A percentile compares a stretch with the other conserved stretches of the same genome.
Conservation (phyloP, 768 basidiomycete genomes). For the Vararia minispora region DNA sequence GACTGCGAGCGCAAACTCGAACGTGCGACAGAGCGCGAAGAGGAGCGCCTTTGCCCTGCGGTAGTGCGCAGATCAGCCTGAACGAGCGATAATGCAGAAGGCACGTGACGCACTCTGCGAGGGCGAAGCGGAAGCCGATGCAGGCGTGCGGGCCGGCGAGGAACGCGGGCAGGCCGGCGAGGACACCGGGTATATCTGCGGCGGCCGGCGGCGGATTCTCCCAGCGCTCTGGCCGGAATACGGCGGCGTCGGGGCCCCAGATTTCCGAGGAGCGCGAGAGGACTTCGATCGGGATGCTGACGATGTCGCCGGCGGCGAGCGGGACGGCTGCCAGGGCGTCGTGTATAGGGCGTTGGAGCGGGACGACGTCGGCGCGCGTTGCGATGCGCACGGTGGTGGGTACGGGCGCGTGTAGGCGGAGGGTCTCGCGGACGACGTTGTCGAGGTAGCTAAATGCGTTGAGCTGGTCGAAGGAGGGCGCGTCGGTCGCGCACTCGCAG, state of each 20-base stretch:
- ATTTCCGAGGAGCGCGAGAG: constrained; percentile 8
- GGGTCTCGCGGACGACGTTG: constrained; percentile 20
- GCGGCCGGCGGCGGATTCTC: constrained; percentile 6
- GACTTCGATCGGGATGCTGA: constrained; percentile 8
- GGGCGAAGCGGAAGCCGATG: constrained; percentile 13
- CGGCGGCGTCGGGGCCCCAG: constrained; percentile 15
- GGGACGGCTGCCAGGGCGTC: constrained; percentile 10
- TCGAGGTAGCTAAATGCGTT: constrained; percentile 23
- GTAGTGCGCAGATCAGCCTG: too few species aligned
- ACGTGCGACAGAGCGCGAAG: constrained; percentile 16
- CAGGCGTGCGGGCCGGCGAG: constrained; percentile 10
- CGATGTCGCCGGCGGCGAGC: constrained; percentile 8
- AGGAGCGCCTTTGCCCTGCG: constrained; percentile 17
- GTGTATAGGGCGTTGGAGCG: constrained; percentile 14
- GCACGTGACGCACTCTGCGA: constrained; percentile 11
- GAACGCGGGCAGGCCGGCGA: constrained; percentile 10
- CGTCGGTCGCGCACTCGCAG: constrained; percentile 21
- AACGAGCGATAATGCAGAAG: too few species aligned
- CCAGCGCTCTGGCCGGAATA: constrained; percentile 18
- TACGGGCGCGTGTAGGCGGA: constrained; percentile 19
- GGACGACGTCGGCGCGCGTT: constrained; percentile 19
- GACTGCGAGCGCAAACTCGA: constrained; percentile 14
- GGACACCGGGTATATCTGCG: constrained; percentile 8
- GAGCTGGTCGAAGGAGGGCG: constrained; percentile 20
- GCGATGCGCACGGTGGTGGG: constrained; percentile 16